Percentiles rank a stretch among this genome's conserved stretches.
These are phyloP conservation scores for Pelargonium fulgidum DNA, from an alignment of 441 rosid genomes.

Conservation along the genomic window DNA sequence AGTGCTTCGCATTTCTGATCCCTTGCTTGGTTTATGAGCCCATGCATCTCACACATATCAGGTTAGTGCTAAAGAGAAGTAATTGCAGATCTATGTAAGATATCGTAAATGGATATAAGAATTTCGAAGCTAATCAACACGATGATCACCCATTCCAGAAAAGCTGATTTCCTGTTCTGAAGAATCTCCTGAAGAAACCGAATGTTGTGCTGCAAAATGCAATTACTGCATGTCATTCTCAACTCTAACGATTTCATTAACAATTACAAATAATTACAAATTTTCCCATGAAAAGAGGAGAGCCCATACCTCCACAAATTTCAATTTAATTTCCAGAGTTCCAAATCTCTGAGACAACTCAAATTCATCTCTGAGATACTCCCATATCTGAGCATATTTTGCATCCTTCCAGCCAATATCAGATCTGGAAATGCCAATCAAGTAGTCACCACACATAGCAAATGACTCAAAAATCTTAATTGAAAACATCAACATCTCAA, in stretches of 20 bases:
- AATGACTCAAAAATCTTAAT: no score
- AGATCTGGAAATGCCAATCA: slow-evolving; percentile 46
- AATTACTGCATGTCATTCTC: background rate
- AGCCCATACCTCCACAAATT: slow-evolving; percentile 74
- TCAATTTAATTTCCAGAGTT: slow-evolving; percentile 87
- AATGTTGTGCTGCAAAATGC: slow-evolving; percentile 67
- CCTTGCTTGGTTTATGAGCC: no score
- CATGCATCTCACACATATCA: no score
- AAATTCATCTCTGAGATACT: slow-evolving; percentile 87
- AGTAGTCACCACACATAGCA: background rate
- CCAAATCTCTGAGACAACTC: slow-evolving; percentile 90
- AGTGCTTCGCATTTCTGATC: no score
- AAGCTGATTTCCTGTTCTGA: slow-evolving; percentile 87
- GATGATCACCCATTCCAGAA: slow-evolving; percentile 87
- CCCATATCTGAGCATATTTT: slow-evolving; percentile 94
- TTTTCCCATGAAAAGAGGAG: background rate
- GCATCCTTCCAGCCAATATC: slow-evolving; percentile 99
- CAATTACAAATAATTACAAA: background rate
- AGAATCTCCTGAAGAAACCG: slow-evolving; percentile 90
- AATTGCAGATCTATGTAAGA: slow-evolving; percentile 36
- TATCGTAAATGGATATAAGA: slow-evolving; percentile 56
- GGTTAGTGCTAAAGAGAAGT: no score
- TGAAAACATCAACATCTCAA: no score
- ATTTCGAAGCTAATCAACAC: slow-evolving; percentile 70
- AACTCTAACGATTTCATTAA: background rate